Conservation (phyloP, 2,329 filamentous ascomycete genomes). For the Myriangium duriaei region DNA sequence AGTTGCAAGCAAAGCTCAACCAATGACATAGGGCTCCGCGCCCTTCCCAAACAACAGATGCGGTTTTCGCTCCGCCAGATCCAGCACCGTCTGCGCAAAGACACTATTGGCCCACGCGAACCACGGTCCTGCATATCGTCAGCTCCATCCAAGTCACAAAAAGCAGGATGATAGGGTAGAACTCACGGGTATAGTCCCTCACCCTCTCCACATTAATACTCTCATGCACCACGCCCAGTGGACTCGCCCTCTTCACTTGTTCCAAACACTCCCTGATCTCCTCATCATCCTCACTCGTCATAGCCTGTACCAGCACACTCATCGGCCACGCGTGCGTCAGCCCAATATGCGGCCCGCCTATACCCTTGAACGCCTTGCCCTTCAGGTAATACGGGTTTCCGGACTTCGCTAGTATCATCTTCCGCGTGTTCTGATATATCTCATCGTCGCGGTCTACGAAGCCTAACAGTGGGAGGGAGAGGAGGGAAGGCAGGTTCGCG, state of each 20-base stretch:
- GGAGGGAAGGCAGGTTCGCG: constrained; percentile 70
- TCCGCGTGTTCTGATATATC: constrained; percentile 79
- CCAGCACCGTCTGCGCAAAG: constrained; percentile 82
- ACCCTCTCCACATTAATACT: constrained; percentile 70
- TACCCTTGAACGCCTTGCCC: constrained; percentile 68
- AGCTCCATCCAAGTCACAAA: constrained; percentile 6
- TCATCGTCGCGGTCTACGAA: constrained; percentile 54
- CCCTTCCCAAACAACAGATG: constrained; percentile 67
- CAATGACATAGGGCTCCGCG: constrained; percentile 43
- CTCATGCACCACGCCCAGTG: constrained; percentile 77
- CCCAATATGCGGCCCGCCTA: constrained; percentile 76
- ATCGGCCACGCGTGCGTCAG: constrained; percentile 93
- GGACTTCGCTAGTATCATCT: constrained; percentile 59
- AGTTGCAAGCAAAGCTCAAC: too few relatives aligned
- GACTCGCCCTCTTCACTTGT: constrained; percentile 61
- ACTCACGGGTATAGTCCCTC: constrained; percentile 59
- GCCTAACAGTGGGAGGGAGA: constrained; percentile 67
- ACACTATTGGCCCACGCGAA: constrained; percentile 98
- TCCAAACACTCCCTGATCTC: constrained; percentile 68
- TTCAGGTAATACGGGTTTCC: constrained; percentile 83
- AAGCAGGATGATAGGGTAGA: constrained; percentile 10
- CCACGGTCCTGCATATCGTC: constrained; percentile 54
- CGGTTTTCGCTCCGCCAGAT: constrained; percentile 79
- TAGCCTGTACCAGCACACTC: constrained; percentile 81
- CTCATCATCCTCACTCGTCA: constrained; percentile 69